Percentiles rank a stretch among this genome's conserved stretches.
phyloP scores from a whole-genome alignment of 2,329 filamentous ascomycete genomes.

The Venturia carpophila region DNA sequence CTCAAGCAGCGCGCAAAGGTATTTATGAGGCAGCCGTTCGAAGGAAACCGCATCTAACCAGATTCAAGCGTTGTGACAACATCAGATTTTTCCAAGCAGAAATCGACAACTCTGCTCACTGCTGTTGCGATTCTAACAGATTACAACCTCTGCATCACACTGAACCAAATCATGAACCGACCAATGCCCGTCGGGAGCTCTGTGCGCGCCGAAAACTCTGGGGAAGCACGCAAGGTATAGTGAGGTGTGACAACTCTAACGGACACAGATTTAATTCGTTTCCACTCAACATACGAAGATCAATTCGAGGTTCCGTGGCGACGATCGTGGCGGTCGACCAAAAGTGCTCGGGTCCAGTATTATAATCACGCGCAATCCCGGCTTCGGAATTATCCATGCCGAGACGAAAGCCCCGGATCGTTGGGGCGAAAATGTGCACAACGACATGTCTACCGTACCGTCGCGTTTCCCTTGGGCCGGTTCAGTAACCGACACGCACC shows the following conservation, averaged over 20 bases:
- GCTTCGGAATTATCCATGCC: too few species aligned
- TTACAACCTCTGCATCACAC: too few species aligned
- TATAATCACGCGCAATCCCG: too few species aligned
- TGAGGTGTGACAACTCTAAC: background rate
- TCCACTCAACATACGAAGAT: background rate
- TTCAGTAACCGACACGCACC: background rate
- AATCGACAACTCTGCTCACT: background rate
- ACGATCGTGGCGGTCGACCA: background rate
- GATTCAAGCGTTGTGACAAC: background rate
- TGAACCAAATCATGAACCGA: conserved; percentile 2
- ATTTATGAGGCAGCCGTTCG: background rate
- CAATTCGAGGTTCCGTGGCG: background rate
- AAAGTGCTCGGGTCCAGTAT: background rate
- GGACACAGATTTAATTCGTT: background rate
- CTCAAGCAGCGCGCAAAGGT: background rate
- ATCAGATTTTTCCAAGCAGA: too few species aligned
- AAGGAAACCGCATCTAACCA: background rate
- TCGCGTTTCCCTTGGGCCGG: background rate
- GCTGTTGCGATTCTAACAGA: background rate
- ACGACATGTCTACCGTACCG: too few species aligned
- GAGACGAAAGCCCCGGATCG: too few species aligned
- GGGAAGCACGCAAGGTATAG: background rate
- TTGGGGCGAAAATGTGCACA: too few species aligned
- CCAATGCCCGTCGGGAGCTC: background rate
- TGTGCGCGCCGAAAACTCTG: background rate